A percentile compares a stretch with the other conserved stretches of the same genome.
Evolutionary conservation across 2,329 filamentous ascomycete genomes (phyloP).

Genomic region (Penicillium sp.): DNA sequence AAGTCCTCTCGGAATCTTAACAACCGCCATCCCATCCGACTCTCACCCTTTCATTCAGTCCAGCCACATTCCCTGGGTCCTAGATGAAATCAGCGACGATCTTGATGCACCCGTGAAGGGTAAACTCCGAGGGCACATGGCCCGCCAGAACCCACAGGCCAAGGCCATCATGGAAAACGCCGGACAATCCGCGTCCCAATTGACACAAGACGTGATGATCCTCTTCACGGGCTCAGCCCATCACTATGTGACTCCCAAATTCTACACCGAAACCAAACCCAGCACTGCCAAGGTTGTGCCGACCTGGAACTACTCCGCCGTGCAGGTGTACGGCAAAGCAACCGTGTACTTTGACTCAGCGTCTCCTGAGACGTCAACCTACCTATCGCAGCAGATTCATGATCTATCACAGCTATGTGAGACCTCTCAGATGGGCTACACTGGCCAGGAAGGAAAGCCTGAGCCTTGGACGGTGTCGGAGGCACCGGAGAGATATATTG

Average conservation of each 20-base stretch:
- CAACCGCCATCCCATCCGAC: slow-evolving; percentile 59
- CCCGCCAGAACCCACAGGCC: slow-evolving; percentile 9
- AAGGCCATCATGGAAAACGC: slow-evolving; percentile 47
- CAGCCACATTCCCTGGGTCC: slow-evolving; percentile 63
- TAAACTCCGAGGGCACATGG: slow-evolving; percentile 57
- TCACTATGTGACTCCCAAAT: slow-evolving; percentile 67
- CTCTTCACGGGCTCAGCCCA: slow-evolving; percentile 62
- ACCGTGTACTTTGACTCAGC: slow-evolving; percentile 56
- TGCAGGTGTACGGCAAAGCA: slow-evolving; percentile 63
- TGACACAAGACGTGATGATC: slow-evolving; percentile 58
- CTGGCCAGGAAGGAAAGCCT: slow-evolving; percentile 50
- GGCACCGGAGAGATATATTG: slow-evolving; percentile 60
- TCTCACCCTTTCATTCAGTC: slow-evolving; percentile 56
- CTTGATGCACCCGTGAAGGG: slow-evolving; percentile 38
- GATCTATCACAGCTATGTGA: slow-evolving; percentile 58
- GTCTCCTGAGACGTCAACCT: slow-evolving; percentile 48
- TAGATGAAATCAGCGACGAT: slow-evolving; percentile 50
- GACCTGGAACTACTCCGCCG: slow-evolving; percentile 69
- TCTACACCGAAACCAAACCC: slow-evolving; percentile 67
- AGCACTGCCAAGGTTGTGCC: slow-evolving; percentile 65
- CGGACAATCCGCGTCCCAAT: slow-evolving; percentile 34
- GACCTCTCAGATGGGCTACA: slow-evolving; percentile 59
- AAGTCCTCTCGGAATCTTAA: slow-evolving; percentile 64
- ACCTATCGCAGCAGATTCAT: slow-evolving; percentile 54
- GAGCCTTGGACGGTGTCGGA: slow-evolving; percentile 61